Conservation (phyloP, 352 stramenopile species). For the Phytophthora idaei region DNA sequence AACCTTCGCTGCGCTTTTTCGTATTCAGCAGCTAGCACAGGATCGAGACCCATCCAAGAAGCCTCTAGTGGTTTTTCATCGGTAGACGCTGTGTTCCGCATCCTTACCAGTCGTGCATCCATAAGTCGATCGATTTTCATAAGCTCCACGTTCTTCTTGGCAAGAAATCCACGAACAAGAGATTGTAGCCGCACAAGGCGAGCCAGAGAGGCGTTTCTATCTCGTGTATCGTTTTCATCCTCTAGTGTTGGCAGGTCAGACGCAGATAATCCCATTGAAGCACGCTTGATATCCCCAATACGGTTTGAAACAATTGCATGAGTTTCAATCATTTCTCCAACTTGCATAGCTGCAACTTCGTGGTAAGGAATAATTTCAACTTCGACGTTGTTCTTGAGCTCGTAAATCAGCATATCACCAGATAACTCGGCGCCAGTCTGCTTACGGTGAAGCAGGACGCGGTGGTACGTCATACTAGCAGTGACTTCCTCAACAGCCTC, state of each 20-base stretch:
- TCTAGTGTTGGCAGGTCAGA: slow-evolving; percentile 9
- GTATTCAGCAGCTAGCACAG: slow-evolving; percentile 22
- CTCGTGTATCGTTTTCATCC: not conserved
- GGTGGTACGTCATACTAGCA: slow-evolving; percentile 39
- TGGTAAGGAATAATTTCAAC: slow-evolving; percentile 41
- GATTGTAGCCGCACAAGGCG: slow-evolving; percentile 51
- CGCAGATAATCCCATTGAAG: slow-evolving; percentile 32
- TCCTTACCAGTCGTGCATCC: slow-evolving; percentile 46
- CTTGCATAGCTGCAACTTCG: slow-evolving; percentile 26
- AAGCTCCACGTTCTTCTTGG: slow-evolving; percentile 40
- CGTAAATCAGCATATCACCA: slow-evolving; percentile 27
- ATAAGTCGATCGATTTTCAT: slow-evolving; percentile 63
- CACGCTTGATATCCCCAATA: slow-evolving; percentile 40
- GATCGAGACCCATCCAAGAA: slow-evolving; percentile 35
- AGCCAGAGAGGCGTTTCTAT: slow-evolving; percentile 8
- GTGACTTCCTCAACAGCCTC: slow-evolving; percentile 1
- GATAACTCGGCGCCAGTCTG: slow-evolving; percentile 29
- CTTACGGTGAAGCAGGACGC: slow-evolving; percentile 39
- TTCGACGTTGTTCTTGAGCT: slow-evolving; percentile 32
- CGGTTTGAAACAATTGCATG: slow-evolving; percentile 38
- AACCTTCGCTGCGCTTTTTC: slow-evolving; percentile 29
- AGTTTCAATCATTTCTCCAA: slow-evolving; percentile 42
- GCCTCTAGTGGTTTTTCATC: slow-evolving; percentile 5
- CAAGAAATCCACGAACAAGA: slow-evolving; percentile 51
- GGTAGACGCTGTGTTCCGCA: slow-evolving; percentile 9